These are phyloP conservation scores for Ehretia macrophylla DNA, from an alignment of 257 asterid genomes.

Conservation along the genomic window DNA sequence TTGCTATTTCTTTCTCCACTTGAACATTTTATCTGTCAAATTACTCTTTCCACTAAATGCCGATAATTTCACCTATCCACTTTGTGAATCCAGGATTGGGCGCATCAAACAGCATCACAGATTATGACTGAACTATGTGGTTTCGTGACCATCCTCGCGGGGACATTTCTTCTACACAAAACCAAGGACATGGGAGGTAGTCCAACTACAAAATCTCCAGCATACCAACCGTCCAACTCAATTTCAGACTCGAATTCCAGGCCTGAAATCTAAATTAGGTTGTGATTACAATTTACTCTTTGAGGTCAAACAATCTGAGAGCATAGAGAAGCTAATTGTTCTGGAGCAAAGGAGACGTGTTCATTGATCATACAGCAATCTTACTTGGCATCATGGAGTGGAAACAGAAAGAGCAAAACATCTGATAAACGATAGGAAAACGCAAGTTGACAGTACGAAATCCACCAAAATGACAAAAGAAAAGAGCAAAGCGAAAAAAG, in stretches of 20 bases:
- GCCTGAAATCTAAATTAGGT: slow-evolving; percentile 17
- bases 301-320: background rate
- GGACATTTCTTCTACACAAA: slow-evolving; percentile 83
- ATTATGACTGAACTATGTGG: slow-evolving; percentile 68
- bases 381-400: slow-evolving; percentile 4
- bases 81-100: slow-evolving; percentile 55
- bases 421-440: too few species aligned
- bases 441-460: too few species aligned
- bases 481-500: background rate
- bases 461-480: too few species aligned
- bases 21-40: too few species aligned
- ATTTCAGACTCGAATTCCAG: slow-evolving; percentile 22
- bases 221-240: slow-evolving; percentile 10
- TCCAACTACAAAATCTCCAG: background rate
- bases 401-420: background rate
- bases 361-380: background rate
- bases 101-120: slow-evolving; percentile 46
- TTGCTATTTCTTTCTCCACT: too few species aligned
- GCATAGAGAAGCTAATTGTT: background rate
- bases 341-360: background rate
- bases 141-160: slow-evolving; percentile 66
- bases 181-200: slow-evolving; percentile 72
- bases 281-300: background rate
- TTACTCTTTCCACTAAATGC: background rate
- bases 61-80: background rate